Conservation (phyloP, 306 rosid species). For the Ormosia emarginata region DNA sequence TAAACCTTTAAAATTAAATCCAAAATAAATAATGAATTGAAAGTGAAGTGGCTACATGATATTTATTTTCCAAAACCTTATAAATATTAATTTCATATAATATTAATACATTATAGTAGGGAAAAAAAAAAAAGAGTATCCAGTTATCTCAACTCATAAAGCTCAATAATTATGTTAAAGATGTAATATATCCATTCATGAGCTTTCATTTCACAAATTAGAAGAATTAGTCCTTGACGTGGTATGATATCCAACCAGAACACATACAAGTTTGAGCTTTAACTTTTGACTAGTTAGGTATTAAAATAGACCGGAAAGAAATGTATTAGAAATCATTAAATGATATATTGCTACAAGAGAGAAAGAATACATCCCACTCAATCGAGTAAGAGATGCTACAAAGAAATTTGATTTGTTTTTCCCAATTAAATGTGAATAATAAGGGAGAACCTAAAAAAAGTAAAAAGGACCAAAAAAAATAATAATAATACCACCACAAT, state of each 20-base stretch:
- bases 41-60: too few species aligned
- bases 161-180: too few species aligned
- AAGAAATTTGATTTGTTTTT: constrained; percentile 20
- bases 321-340: neutral
- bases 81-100: too few species aligned
- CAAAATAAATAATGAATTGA: too few species aligned
- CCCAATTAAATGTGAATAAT: constrained; percentile 27
- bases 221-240: too few species aligned
- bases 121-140: too few species aligned
- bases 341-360: constrained; percentile 20
- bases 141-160: too few species aligned
- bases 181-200: too few species aligned
- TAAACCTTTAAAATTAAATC: too few species aligned
- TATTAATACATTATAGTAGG: too few species aligned
- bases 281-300: neutral
- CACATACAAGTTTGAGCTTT: neutral
- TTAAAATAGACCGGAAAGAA: neutral
- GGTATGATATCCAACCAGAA: neutral
- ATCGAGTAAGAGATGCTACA: constrained; percentile 13
- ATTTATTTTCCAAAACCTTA: too few species aligned
- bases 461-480: neutral
- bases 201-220: too few species aligned
- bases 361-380: constrained; percentile 29
- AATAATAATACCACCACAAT: constrained; percentile 35
- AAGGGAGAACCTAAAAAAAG: constrained; percentile 1